A percentile compares a stretch with the other conserved stretches of the same genome.
These are phyloP conservation scores for Colletotrichum liriopes DNA, from an alignment of 2,329 filamentous ascomycete genomes.

Conservation along the genomic window DNA sequence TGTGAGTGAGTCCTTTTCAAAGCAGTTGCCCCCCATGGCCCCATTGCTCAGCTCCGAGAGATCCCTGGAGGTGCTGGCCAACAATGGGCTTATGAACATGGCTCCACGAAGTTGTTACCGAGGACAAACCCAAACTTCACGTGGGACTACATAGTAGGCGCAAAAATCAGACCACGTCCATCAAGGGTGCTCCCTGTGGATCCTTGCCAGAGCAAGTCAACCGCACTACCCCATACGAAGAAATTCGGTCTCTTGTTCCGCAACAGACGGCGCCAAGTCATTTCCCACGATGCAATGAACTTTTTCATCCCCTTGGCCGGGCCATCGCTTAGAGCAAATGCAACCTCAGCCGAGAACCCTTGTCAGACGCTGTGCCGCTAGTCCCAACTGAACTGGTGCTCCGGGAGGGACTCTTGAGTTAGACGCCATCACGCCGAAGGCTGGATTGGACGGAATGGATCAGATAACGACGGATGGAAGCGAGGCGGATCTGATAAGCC, in stretches of 20 bases:
- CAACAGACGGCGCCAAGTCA: conserved; percentile 31
- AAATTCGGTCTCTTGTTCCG: background rate
- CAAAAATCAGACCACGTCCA: conserved; percentile 8
- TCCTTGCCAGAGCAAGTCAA: conserved; percentile 8
- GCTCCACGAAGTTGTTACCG: background rate
- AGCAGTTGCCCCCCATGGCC: background rate
- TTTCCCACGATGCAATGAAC: conserved; percentile 26
- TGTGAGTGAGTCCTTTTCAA: background rate
- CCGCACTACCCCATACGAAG: conserved; percentile 18
- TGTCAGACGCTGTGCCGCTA: conserved; percentile 22
- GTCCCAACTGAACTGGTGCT: conserved; percentile 16
- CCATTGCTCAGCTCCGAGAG: background rate
- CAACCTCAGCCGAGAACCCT: conserved; percentile 17
- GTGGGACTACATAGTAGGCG: background rate
- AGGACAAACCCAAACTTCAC: background rate
- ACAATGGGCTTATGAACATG: background rate
- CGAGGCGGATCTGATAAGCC: conserved; percentile 34
- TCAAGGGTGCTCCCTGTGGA: background rate
- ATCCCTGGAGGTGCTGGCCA: background rate
- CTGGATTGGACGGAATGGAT: conserved; percentile 23
- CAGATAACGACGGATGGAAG: conserved; percentile 31
- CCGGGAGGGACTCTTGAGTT: conserved; percentile 16
- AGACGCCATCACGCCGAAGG: background rate
- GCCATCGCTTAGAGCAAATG: conserved; percentile 29
- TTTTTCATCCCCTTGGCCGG: conserved; percentile 1